phyloP scores from a whole-genome alignment of 2,329 filamentous ascomycete genomes.

The Beauveria pseudobassiana region DNA sequence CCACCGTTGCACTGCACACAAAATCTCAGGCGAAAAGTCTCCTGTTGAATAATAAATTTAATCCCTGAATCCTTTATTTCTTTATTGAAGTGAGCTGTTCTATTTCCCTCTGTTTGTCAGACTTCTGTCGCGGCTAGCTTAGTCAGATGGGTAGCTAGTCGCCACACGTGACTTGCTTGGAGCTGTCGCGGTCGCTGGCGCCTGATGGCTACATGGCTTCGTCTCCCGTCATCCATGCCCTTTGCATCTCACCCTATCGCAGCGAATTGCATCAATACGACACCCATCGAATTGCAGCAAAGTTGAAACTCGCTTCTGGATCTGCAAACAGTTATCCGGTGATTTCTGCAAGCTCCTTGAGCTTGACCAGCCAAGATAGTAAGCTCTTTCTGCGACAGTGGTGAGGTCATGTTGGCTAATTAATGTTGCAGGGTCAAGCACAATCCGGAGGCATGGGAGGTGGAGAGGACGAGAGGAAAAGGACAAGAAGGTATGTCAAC shows the following conservation, averaged over 20 bases:
- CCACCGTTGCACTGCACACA: not conserved
- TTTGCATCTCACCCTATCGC: constrained; percentile 17
- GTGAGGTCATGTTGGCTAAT: constrained; percentile 10
- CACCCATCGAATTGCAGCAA: constrained; percentile 14
- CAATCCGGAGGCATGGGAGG: constrained; percentile 76
- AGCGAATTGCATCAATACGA: constrained; percentile 17
- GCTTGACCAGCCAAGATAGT: constrained; percentile 29
- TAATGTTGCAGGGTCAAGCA: constrained; percentile 58
- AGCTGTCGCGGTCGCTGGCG: constrained; percentile 40
- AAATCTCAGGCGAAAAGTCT: not conserved
- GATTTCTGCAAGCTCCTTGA: constrained; percentile 18
- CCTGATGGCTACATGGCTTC: constrained; percentile 27
- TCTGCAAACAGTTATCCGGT: not conserved
- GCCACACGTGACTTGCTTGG: constrained; percentile 23
- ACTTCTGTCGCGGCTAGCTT: not conserved
- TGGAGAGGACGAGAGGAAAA: constrained; percentile 73
- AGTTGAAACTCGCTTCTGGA: not conserved
- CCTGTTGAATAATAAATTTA: not conserved
- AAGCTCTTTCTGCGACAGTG: constrained; percentile 14
- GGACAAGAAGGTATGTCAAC: constrained; percentile 75
- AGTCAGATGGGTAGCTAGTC: not conserved
- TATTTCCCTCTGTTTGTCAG: not conserved
- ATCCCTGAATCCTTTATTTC: not conserved
- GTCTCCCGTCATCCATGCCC: constrained; percentile 27
- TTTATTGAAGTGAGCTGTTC: not conserved